Evolutionary conservation across 148 eudicot species (phyloP), one percentile per base, ranked within the genome.

Genomic region (Camellia japonica): DNA sequence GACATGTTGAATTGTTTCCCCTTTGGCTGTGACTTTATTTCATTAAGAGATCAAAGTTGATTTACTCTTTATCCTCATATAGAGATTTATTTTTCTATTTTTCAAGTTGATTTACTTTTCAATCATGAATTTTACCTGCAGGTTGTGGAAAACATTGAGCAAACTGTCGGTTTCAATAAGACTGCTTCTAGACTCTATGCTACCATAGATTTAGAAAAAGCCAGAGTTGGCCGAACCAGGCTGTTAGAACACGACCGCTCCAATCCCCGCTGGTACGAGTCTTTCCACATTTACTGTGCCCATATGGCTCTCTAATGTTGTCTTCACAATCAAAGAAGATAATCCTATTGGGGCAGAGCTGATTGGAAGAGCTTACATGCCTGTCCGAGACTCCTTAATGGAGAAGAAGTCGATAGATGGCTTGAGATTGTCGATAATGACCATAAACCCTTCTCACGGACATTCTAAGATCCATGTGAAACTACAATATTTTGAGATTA

Each of bases 201-300:
- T 16, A 77, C 91, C 4, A 78, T 89, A 7, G 91, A 89, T 65
- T 64, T 87, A 38, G 91, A 89, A 62, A 84, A 80, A 65, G 88
- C 90, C 9, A 82, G 88, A 63, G 87, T 85, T 16, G 88, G 90
- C 15, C 82, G 91, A 23, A 89, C 91, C 67, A 87, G 81, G 68
- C 75, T 89, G 15, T 23, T 89, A 18, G 79, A 64, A 6, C 73
- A 82, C 38, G 81, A 79, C 12, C 84, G 80, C 55, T 51, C 85
- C 0, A 89, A 87, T 75, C 91, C 90, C 7, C 64, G 87, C 42
- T 89, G 91, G 91, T 87, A 87, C 23, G 90, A 89, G 76, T 82
- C 85, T 10, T 87, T 89, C 58, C 91, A 89, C 90, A 85, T 89
- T 58, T 85, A 80, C 55, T 83, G 87, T n/a, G 91, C 88, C 20